Conservation (phyloP, 345 rosid genomes). For the Durio zibethinus region DNA sequence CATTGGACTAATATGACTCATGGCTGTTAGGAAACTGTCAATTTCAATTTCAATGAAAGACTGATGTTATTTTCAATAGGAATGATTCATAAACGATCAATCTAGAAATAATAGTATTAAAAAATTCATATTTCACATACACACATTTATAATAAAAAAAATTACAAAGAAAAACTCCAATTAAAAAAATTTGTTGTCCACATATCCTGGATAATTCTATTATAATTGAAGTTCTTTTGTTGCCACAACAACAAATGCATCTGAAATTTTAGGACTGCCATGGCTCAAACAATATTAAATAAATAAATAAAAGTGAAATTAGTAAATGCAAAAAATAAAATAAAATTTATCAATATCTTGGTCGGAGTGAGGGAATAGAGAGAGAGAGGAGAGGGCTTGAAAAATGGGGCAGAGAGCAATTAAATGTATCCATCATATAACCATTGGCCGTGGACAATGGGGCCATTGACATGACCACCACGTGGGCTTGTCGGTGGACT, state of each 20-base stretch:
- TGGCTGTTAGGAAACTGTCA: not conserved
- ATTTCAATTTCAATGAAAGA: not conserved
- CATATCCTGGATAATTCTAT: not conserved
- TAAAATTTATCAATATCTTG: not conserved
- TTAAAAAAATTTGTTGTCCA: not conserved
- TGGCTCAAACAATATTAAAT: not conserved
- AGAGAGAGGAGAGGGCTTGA: not conserved
- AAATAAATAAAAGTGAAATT: not conserved
- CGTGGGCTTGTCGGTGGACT: constrained; percentile 18
- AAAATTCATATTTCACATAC: not conserved
- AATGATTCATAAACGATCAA: not conserved
- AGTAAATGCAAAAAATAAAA: not conserved
- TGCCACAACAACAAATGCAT: not conserved
- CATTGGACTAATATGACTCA: not conserved
- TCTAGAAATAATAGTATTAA: not conserved
- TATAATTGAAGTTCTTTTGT: not conserved
- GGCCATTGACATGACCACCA: constrained; percentile 14
- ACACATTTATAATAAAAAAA: not conserved
- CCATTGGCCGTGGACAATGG: constrained; percentile 1
- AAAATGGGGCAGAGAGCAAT: constrained; percentile 5
- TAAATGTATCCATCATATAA: constrained; percentile 9
- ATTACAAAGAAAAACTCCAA: not conserved
- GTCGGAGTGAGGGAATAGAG: not conserved
- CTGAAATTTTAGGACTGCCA: not conserved
- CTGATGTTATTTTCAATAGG: not conserved